Conservation (phyloP, 345 rosid species). For the Corchorus capsularis region DNA sequence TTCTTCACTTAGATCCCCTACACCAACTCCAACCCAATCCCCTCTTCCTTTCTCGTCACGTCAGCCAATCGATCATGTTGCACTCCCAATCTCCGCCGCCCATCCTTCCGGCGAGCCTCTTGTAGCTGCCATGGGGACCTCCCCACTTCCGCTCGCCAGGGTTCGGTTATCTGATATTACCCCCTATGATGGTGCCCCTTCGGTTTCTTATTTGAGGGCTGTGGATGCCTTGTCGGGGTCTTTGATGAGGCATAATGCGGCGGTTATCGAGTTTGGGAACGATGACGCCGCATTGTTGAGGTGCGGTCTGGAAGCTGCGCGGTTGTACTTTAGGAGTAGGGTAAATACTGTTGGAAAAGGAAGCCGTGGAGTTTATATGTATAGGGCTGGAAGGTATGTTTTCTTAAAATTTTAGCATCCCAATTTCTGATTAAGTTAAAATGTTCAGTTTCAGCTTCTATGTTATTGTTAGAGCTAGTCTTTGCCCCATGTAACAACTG, state of each 20-base stretch:
- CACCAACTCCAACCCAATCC: slow-evolving; percentile 28
- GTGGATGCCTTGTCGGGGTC: slow-evolving; percentile 88
- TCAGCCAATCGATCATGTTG: slow-evolving; percentile 40
- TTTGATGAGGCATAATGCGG: slow-evolving; percentile 79
- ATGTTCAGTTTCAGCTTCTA: not conserved
- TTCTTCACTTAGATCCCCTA: slow-evolving; percentile 44
- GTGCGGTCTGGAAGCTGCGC: slow-evolving; percentile 82
- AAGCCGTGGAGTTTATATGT: slow-evolving; percentile 70
- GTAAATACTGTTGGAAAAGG: slow-evolving; percentile 46
- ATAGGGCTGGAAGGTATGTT: slow-evolving; percentile 87
- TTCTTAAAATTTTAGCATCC: not conserved
- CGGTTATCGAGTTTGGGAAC: slow-evolving; percentile 73
- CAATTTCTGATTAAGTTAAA: not conserved
- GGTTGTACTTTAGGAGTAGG: slow-evolving; percentile 70
- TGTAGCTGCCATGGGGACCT: slow-evolving; percentile 36
- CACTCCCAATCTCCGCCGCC: slow-evolving; percentile 26
- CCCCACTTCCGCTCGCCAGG: slow-evolving; percentile 43
- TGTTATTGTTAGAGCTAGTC: not conserved
- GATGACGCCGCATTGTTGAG: slow-evolving; percentile 74
- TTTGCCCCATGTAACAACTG: not conserved
- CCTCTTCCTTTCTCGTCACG: slow-evolving; percentile 30
- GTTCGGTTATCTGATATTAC: slow-evolving; percentile 71
- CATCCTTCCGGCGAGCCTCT: slow-evolving; percentile 34
- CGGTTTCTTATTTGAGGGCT: slow-evolving; percentile 58
- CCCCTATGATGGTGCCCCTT: slow-evolving; percentile 81